Percentiles rank a stretch among this genome's conserved stretches.
phyloP scores from a whole-genome alignment of 2,329 filamentous ascomycete genomes.

The Colletotrichum chlorophyti region DNA sequence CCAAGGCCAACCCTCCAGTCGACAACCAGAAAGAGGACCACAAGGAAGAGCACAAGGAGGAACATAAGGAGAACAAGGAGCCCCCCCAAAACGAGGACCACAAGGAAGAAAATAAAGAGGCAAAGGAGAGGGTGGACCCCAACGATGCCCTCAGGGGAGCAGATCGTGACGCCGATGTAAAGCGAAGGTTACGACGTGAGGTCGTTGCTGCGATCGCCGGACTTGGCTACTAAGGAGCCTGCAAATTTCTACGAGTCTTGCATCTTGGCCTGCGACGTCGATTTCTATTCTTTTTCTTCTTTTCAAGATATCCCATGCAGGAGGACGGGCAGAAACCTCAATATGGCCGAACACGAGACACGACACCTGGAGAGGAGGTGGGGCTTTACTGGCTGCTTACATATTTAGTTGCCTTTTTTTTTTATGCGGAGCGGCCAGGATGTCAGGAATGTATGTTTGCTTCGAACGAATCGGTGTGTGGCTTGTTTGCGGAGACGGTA shows the following conservation, averaged over 20 bases:
- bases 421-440: not conserved
- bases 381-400: not conserved
- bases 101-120: slow-evolving; percentile 9
- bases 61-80: not conserved
- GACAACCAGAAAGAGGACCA: not conserved
- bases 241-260: not conserved
- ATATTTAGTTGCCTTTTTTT: slow-evolving; percentile 2
- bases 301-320: slow-evolving; percentile 13
- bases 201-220: slow-evolving; percentile 18
- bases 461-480: not conserved
- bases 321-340: too few relatives aligned
- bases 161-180: slow-evolving; percentile 7
- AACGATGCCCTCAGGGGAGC: slow-evolving; percentile 25
- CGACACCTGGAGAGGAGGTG: not conserved
- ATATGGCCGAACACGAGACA: slow-evolving; percentile 3
- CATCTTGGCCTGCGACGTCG: too few relatives aligned
- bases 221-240: slow-evolving; percentile 19
- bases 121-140: slow-evolving; percentile 25
- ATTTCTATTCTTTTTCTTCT: not conserved
- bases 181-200: slow-evolving; percentile 24
- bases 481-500: slow-evolving; percentile 3
- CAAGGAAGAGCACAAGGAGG: not conserved
- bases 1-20: too few relatives aligned
- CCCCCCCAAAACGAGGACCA: slow-evolving; percentile 1
- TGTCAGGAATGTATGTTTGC: not conserved